Evolutionary conservation across 176 grass and related monocot genomes (phyloP).

Genomic region (Carex cristatella): DNA sequence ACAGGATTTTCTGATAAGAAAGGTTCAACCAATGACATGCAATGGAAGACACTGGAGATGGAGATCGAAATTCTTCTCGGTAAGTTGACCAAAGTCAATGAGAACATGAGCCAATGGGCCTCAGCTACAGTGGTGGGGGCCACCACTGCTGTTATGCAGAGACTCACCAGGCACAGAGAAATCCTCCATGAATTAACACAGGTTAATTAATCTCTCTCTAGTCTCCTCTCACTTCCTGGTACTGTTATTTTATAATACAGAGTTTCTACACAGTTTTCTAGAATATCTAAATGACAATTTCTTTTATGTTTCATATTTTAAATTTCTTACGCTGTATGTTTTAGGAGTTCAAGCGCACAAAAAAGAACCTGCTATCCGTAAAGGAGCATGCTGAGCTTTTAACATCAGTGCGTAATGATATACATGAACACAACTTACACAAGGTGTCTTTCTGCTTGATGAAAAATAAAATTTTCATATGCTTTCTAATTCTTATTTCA

Average conservation of each 20-base stretch:
- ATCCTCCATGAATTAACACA: slow-evolving; percentile 37
- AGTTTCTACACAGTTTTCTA: not conserved
- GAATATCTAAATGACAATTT: not conserved
- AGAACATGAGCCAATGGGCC: slow-evolving; percentile 34
- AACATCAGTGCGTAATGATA: slow-evolving; percentile 41
- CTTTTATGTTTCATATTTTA: not conserved
- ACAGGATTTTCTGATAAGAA: slow-evolving; percentile 34
- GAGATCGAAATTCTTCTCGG: slow-evolving; percentile 32
- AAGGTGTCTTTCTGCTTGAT: slow-evolving; percentile 20
- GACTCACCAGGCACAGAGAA: slow-evolving; percentile 36
- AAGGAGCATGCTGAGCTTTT: slow-evolving; percentile 49
- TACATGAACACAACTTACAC: slow-evolving; percentile 52
- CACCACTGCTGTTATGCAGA: slow-evolving; percentile 24
- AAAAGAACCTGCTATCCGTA: slow-evolving; percentile 30
- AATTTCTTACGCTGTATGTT: not conserved
- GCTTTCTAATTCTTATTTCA: not conserved
- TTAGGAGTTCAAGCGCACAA: slow-evolving; percentile 43
- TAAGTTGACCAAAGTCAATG: slow-evolving; percentile 32
- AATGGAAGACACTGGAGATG: slow-evolving; percentile 49
- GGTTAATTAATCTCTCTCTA: not conserved
- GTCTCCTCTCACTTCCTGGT: not conserved
- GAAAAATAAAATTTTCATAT: not conserved
- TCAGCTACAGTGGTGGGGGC: slow-evolving; percentile 9
- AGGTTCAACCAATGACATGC: slow-evolving; percentile 12
- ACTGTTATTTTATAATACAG: not conserved